phyloP scores from a whole-genome alignment of 495 filamentous ascomycete genomes.

The Rostrohypoxylon terebratum region DNA sequence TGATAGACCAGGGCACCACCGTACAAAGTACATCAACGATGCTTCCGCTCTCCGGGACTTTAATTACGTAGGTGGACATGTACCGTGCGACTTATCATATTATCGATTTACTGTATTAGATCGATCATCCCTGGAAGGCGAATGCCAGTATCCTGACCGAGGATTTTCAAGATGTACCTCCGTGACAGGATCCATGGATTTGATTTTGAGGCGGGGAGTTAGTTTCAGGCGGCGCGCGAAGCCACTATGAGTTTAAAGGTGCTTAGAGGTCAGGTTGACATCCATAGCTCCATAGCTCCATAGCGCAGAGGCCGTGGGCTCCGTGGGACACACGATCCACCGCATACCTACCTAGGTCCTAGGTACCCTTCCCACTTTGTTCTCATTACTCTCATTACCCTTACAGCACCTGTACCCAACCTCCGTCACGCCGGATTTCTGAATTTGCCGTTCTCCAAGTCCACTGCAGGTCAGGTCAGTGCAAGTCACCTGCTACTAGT shows the following conservation, averaged over 20 bases:
- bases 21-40: conserved; percentile 15
- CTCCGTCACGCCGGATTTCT: background rate
- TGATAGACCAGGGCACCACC: background rate
- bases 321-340: no score
- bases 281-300: background rate
- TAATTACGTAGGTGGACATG: conserved; percentile 37
- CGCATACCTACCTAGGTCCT: no score
- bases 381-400: no score
- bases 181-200: background rate
- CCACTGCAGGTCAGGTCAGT: background rate
- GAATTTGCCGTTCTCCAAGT: conserved; percentile 1
- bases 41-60: conserved; percentile 26
- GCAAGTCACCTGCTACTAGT: no score
- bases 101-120: conserved; percentile 29
- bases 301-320: background rate
- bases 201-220: conserved; percentile 32
- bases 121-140: conserved; percentile 26
- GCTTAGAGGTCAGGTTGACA: background rate
- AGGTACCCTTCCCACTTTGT: no score
- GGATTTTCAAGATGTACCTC: conserved; percentile 7
- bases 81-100: conserved; percentile 10
- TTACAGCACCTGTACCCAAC: background rate
- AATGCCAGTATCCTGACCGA: conserved; percentile 13
- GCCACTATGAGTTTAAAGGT: conserved; percentile 29
- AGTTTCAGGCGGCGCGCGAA: conserved; percentile 41